Base-by-base conservation (phyloP, 345 rosid genomes). In the Acer saccharum region DNA sequence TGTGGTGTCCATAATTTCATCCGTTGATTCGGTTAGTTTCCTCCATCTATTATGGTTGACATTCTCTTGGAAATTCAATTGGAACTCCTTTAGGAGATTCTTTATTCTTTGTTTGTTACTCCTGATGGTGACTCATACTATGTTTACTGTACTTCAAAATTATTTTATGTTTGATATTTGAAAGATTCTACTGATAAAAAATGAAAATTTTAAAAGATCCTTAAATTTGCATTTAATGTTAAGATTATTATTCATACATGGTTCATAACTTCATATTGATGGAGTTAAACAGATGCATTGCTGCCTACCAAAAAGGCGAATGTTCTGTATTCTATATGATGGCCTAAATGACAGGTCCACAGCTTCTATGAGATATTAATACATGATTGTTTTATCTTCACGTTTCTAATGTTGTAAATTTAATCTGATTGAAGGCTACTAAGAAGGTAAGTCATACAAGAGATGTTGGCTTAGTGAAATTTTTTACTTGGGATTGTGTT, bases 11-110 rank as follows among this genome's bases (percentile, higher is more conserved):
- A 54, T 94, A 78, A 91, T 96, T 75, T 82, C 95, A 70, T 90
- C 98, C 16, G 92, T 94, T 73, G 99, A 96, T 81, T 92, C 99
- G 88, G 98, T 96, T 78, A 80, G 95, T 89, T 55, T 83, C 75
- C 61, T 71, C 41, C 35, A 10, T 65, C 35, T 65, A 58, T 39
- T 46, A n/a, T 62, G 32, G 52, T 54, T 64, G 52, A 61, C 18
- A 29, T 65, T 73, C 20, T 74, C 14, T 27, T 69, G 48, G 54
- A 50, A 71, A 54, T 69, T 8, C 74, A 71, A 32, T 55, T 76
- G 69, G 60, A 67, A 57, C 69, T 65, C 27, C 16, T 68, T 10
- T 63, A 4, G 23, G 32, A 21, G 73, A 18, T 52, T 64, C 77
- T 41, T 50, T 18, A 75, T 71, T 78, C 61, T 25, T 46, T 27